Percentiles rank a stretch among this genome's conserved stretches.
Conservation (phyloP, 768 basidiomycete genomes). For the Naganishia randhawae region DNA sequence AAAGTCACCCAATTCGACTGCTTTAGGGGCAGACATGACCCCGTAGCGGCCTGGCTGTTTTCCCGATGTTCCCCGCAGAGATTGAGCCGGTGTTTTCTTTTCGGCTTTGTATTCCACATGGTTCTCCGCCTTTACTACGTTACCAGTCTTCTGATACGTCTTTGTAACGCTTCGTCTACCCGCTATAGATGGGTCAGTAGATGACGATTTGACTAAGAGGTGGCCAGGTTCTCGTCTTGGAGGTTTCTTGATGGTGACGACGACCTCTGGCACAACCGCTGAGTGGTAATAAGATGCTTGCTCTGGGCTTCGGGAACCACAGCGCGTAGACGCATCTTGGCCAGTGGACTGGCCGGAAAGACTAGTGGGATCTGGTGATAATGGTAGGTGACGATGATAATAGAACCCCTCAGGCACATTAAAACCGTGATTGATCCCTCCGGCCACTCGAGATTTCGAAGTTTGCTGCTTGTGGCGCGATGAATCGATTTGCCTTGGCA, state of each 20-base stretch:
- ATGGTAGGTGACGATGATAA: background rate
- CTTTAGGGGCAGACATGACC: background rate
- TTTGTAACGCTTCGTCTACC: background rate
- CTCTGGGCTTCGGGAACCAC: background rate
- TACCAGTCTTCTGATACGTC: background rate
- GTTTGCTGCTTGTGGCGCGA: background rate
- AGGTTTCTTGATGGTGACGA: background rate
- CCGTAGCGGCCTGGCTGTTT: background rate
- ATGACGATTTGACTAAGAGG: background rate
- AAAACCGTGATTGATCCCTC: background rate
- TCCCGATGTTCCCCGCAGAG: background rate
- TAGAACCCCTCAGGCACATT: background rate
- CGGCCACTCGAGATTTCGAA: background rate
- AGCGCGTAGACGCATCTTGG: background rate
- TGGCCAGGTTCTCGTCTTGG: background rate
- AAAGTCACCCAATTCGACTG: background rate
- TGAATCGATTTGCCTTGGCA: background rate
- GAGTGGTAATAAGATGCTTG: background rate
- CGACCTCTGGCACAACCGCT: background rate
- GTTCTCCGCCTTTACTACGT: background rate
- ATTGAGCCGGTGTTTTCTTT: background rate
- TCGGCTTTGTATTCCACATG: background rate
- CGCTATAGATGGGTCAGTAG: no score
- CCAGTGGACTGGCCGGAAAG: conserved; percentile 1
- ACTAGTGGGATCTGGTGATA: conserved; percentile 12